Evolutionary conservation across 2,329 filamentous ascomycete genomes (phyloP).

Genomic region (Trichoderma sp.): DNA sequence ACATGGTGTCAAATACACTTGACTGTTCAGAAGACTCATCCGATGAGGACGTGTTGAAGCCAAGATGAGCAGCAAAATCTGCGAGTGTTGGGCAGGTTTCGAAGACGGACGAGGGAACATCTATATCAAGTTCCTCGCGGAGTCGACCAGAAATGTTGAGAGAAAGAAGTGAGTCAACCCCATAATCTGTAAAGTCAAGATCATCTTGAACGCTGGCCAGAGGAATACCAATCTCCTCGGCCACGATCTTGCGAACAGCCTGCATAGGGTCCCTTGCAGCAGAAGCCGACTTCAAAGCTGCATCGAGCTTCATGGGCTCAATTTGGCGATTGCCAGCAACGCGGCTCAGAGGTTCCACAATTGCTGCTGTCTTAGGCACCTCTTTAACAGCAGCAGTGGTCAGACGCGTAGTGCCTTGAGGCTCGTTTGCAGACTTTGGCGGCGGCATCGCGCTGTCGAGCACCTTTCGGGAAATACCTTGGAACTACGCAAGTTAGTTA

Average conservation of each 20-base stretch:
- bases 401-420: not conserved
- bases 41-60: not conserved
- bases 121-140: slow-evolving; percentile 20
- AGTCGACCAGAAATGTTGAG: slow-evolving; percentile 19
- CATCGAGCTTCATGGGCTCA: slow-evolving; percentile 10
- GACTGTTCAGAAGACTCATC: not conserved
- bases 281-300: slow-evolving; percentile 9
- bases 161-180: slow-evolving; percentile 18
- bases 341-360: not conserved
- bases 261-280: slow-evolving; percentile 5
- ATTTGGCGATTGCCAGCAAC: not conserved
- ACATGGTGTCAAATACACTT: not conserved
- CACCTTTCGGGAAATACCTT: slow-evolving; percentile 9
- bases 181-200: slow-evolving; percentile 9
- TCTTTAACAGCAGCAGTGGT: not conserved
- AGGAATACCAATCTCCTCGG: slow-evolving; percentile 53
- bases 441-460: not conserved
- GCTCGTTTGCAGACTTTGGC: not conserved
- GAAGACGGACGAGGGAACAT: slow-evolving; percentile 11
- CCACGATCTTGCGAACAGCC: slow-evolving; percentile 47
- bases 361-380: not conserved
- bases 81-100: not conserved
- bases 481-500: not conserved
- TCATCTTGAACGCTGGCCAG: slow-evolving; percentile 52
- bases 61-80: not conserved